A percentile compares a stretch with the other conserved stretches of the same genome.
phyloP scores from a whole-genome alignment of 371 early-diverging fungal species.

The Parasitella parasitica region DNA sequence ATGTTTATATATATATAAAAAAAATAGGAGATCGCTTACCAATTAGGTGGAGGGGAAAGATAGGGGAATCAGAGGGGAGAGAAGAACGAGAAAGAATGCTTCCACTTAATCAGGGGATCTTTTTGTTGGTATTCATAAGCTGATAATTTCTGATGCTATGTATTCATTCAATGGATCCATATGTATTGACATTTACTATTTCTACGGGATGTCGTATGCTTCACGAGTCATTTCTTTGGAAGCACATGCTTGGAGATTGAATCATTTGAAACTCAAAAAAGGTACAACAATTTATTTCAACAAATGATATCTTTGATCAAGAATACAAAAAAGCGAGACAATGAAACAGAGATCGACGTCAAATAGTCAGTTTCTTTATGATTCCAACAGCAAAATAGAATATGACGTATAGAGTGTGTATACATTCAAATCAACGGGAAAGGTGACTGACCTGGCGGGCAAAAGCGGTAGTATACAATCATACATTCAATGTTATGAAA shows the following conservation, averaged over 20 bases:
- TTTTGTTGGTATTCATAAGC: not conserved
- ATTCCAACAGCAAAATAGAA: not conserved
- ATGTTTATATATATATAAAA: not conserved
- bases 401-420: not conserved
- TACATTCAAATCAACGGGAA: slow-evolving; percentile 14
- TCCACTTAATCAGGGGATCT: slow-evolving; percentile 1
- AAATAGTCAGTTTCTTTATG: slow-evolving; percentile 2
- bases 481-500: not conserved
- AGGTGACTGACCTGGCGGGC: slow-evolving; percentile 24
- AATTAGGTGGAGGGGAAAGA: not conserved
- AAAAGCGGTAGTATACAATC: slow-evolving; percentile 19
- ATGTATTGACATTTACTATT: not conserved
- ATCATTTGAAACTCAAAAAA: not conserved
- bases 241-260: slow-evolving; percentile 8
- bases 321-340: not conserved
- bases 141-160: not conserved
- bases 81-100: not conserved
- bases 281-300: not conserved
- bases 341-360: slow-evolving; percentile 16
- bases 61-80: not conserved
- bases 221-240: slow-evolving; percentile 20
- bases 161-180: not conserved
- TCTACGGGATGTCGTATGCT: slow-evolving; percentile 16
- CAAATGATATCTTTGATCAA: not conserved
- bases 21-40: not conserved